Evolutionary conservation across 108 stramenopile genomes (phyloP), one percentile per base, ranked within the genome.

Genomic region (Cafeteria roenbergensis): DNA sequence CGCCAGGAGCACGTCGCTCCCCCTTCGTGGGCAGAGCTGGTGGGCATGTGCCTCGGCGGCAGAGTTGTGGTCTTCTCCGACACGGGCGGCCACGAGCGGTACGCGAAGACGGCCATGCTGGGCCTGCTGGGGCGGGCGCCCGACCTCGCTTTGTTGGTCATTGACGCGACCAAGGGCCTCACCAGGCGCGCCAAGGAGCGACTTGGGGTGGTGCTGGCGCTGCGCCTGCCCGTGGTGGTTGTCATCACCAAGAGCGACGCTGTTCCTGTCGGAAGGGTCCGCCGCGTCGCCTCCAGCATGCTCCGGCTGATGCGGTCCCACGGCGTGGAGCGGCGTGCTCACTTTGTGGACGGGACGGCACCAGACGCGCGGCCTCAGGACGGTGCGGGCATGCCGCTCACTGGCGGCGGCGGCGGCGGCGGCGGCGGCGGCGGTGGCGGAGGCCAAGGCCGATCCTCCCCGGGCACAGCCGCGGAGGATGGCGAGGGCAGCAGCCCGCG

Each of bases 61-160:
- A 12, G n/a, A n/a, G n/a, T n/a, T n/a, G n/a, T 61, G 22, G 3
- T n/a, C 20, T n/a, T 61, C 2, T 22, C 30, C 21, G 59, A 61
- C 37, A 9, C n/a, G 37, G 59, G 20, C 20, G 59, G 59, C 2
- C 24, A 28, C 24, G 36, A 37, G 59, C 9, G n/a, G 29, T 61
- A 61, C 37, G 21, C n/a, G 20, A 61, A 61, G n/a, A 61, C 59
- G 20, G 30, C 59, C 8, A 27, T 32, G 24, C 8, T 61, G 36
- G 59, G 59, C 22, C 59, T 61, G 20, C 9, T 61, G 59, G 59
- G 59, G 2, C 8, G n/a, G 20, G 8, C 3, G 22, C 59, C 59
- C 20, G 22, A 28, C 2, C 2, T n/a, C 59, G 17, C 24, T 3
- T 3, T 61, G 36, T 22, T 61, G 59, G 36, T 61, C 24, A 61